Evolutionary conservation across 2,329 filamentous ascomycete genomes (phyloP), one percentile per base, ranked within the genome.

Genomic region (Didymella pomorum): DNA sequence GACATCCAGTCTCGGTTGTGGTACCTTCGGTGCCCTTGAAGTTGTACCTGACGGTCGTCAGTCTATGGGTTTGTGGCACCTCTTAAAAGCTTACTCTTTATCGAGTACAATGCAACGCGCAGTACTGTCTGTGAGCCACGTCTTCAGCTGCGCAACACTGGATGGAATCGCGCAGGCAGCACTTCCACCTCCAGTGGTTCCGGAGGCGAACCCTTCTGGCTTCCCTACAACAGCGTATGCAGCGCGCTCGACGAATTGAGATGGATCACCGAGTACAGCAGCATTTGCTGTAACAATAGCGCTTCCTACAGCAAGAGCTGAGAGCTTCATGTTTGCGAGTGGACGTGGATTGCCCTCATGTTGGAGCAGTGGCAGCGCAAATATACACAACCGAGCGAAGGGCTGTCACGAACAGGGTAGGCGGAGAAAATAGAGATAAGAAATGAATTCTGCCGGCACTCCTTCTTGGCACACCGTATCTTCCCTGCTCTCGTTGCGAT

Each of bases 111-210:
- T 87, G 59, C 83, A 82, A n/a, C 84, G 81, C 12, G 85, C 66
- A 29, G 76, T 70, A 58, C 72, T 76, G 69, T 87, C 84, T 10
- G 79, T 79, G 5, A 88, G 81, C 76, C 86, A 88, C 16, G 78
- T 80, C 71, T 83, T 81, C 43, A 88, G 81, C 80, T 89, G 79
- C 23, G 75, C 79, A 43, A 74, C 86, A 47, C 79, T 83, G 18
- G 72, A 78, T 12, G 86, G 86, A 65, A 85, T 84, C 18, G 84
- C 84, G 26, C 84, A 72, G 9, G 79, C 75, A 21, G 83, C 85
- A 58, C 66, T 79, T 52, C 85, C 86, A 68, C 87, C 87, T 35
- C 87, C 87, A 18, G 87, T 89, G 26, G 85, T 83, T 47, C 84
- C 84, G 58, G 77, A 73, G 16, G 81, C 82, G 58, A 83, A 83